Base-by-base conservation (phyloP, 176 grass and related monocot species). In the Ananas comosus region DNA sequence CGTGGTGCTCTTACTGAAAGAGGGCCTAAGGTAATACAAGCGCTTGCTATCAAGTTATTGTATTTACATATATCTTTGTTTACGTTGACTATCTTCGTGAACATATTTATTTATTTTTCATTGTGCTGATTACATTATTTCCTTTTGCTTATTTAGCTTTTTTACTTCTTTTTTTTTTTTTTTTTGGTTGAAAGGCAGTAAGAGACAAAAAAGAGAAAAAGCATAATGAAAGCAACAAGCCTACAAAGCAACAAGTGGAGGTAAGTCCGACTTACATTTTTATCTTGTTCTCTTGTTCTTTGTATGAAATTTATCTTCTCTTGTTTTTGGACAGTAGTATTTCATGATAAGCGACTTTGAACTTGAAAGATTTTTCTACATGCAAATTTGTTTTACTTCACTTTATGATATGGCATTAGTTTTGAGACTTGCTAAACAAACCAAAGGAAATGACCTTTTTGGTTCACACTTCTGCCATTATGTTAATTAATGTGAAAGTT, bases 1-100 rank as follows among this genome's bases (percentile, higher is more conserved):
- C 85, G 84, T 73, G 84, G 89, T 53, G 81, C 86, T 19, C 86
- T 97, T 74, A 90, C 81, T 71, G 86, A 97, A 87, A 89, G 71
- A 68, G 93, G 93, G n/a, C 79, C 76, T 71, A 91, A 96, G 88
- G 91, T 96, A 91, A 58, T 57, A 28, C 14, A 33, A 56, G n/a
- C n/a, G n/a, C n/a, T n/a, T n/a, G n/a, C n/a, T 79, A 58, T 56
- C 28, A 49, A 75, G 64, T 1, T 69, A 49, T 69, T 19, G 49
- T 80, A 53, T 3, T 70, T 68, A 65, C 64, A n/a, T 54, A 11
- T 12, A 73, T 28, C 16, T 13, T 63, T 64, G 7, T 14, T 56
- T 74, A 33, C 54, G 25, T 71, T 23, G 25, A 47, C 74, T n/a
- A n/a, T n/a, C n/a, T n/a, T n/a, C n/a, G n/a, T n/a, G n/a, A n/a